Conservation (phyloP, 2,329 filamentous ascomycete species). For the Coniella vitis region DNA sequence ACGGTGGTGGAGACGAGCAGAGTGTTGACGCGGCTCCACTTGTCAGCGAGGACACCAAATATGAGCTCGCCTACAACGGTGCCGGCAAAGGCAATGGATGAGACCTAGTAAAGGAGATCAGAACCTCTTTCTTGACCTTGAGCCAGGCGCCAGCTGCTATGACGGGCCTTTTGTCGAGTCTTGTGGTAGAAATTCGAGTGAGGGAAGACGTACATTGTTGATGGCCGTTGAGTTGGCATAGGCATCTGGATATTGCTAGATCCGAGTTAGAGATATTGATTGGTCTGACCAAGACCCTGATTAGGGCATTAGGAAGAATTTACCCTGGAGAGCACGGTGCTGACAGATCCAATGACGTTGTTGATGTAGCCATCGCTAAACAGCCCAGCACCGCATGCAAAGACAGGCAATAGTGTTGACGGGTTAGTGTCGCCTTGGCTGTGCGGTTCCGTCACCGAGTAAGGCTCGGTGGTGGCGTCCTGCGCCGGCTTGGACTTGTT, state of each 20-base stretch:
- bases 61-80: slow-evolving; percentile 75
- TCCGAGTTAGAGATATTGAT: too few species aligned
- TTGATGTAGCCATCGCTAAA: slow-evolving; percentile 93
- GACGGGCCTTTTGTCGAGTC: not conserved
- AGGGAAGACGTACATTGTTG: slow-evolving; percentile 46
- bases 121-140: not conserved
- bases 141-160: too few species aligned
- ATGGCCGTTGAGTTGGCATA: slow-evolving; percentile 64
- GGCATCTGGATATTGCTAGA: slow-evolving; percentile 56
- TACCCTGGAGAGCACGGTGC: not conserved
- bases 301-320: too few species aligned
- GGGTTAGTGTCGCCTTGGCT: slow-evolving; percentile 1
- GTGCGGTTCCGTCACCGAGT: slow-evolving; percentile 5
- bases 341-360: slow-evolving; percentile 44
- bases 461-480: not conserved
- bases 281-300: too few species aligned
- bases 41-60: slow-evolving; percentile 76
- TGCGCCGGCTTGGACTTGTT: slow-evolving; percentile 8
- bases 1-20: slow-evolving; percentile 77
- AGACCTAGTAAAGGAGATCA: slow-evolving; percentile 31
- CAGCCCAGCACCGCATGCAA: slow-evolving; percentile 82
- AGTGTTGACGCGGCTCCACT: slow-evolving; percentile 77
- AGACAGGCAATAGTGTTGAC: slow-evolving; percentile 52
- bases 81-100: slow-evolving; percentile 78
- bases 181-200: not conserved